Percentiles rank a stretch among this genome's conserved stretches.
These are phyloP conservation scores for Coprinopsis cinerea DNA, from an alignment of 768 basidiomycete species.

Conservation along the genomic window DNA sequence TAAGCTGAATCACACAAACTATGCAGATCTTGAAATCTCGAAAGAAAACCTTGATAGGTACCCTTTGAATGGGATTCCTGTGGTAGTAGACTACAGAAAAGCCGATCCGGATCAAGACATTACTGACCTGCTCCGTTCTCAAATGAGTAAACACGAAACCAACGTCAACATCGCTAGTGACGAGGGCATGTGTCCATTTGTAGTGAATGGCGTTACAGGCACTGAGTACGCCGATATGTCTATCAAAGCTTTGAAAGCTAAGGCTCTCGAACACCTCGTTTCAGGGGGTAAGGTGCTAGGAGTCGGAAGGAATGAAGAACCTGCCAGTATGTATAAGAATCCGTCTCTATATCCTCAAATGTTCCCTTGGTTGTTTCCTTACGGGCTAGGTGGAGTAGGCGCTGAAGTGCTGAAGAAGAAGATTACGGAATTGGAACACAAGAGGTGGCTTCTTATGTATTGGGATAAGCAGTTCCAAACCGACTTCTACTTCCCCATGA, in stretches of 20 bases:
- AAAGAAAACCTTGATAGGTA: conserved; percentile 20
- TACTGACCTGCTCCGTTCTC: neutral
- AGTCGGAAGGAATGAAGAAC: neutral
- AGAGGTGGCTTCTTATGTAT: conserved; percentile 25
- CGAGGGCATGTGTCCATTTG: conserved; percentile 28
- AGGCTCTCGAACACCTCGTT: neutral
- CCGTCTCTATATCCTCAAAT: neutral
- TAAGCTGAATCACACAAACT: conserved; percentile 28
- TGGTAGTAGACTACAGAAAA: neutral
- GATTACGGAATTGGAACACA: conserved; percentile 18
- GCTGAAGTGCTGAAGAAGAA: neutral
- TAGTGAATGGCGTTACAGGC: neutral
- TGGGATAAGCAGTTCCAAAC: too few relatives aligned
- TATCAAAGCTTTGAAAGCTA: neutral
- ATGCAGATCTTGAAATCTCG: conserved; percentile 25
- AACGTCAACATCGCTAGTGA: conserved; percentile 22
- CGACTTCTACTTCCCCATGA: conserved; percentile 25
- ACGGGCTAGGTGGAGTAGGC: conserved; percentile 11
- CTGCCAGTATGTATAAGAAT: neutral
- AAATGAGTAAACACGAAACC: conserved; percentile 16
- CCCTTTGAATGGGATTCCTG: conserved; percentile 9
- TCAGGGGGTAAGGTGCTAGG: neutral
- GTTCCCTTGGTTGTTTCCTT: too few relatives aligned
- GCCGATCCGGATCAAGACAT: neutral
- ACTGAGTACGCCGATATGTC: neutral